Evolutionary conservation across 1,284 basidiomycete genomes (phyloP).

Genomic region (Ceratobasidium sp.): DNA sequence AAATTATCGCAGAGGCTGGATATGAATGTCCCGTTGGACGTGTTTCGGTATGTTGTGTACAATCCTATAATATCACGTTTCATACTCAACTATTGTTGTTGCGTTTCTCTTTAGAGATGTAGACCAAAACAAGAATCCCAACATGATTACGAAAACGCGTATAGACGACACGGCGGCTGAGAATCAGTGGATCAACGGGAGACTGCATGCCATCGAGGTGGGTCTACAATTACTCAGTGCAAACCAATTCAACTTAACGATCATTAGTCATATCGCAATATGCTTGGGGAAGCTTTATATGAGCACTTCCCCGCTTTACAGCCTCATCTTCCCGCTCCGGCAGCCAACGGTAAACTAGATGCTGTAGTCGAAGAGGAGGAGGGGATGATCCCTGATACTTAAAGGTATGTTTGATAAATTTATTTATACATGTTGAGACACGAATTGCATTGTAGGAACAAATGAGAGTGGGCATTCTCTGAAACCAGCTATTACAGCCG

Average conservation of each 20-base stretch:
- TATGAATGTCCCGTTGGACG: slow-evolving; percentile 45
- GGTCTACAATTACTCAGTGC: slow-evolving; percentile 1
- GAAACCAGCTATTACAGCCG: too few relatives aligned
- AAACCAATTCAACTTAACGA: not conserved
- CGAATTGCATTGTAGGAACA: too few relatives aligned
- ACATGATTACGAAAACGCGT: slow-evolving; percentile 44
- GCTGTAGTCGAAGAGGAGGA: slow-evolving; percentile 31
- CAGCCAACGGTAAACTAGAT: slow-evolving; percentile 20
- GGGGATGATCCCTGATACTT: slow-evolving; percentile 27
- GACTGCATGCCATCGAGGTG: slow-evolving; percentile 60
- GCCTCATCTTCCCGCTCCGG: slow-evolving; percentile 38
- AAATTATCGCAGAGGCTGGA: slow-evolving; percentile 41
- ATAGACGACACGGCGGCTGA: slow-evolving; percentile 46
- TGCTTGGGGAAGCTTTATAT: slow-evolving; percentile 43
- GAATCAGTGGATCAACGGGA: slow-evolving; percentile 45
- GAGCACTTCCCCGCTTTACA: slow-evolving; percentile 45
- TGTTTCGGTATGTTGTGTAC: slow-evolving; percentile 39
- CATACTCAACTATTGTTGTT: not conserved
- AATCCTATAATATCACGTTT: not conserved
- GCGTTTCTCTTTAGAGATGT: too few relatives aligned
- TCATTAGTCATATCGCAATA: slow-evolving; percentile 41
- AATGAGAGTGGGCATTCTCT: too few relatives aligned
- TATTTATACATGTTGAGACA: too few relatives aligned
- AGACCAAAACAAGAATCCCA: slow-evolving; percentile 45
- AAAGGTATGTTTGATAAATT: slow-evolving; percentile 15